A percentile compares a stretch with the other conserved stretches of the same genome.
These are phyloP conservation scores for Fusarium proliferatum DNA, from an alignment of 2,329 filamentous ascomycete genomes.

Conservation along the genomic window DNA sequence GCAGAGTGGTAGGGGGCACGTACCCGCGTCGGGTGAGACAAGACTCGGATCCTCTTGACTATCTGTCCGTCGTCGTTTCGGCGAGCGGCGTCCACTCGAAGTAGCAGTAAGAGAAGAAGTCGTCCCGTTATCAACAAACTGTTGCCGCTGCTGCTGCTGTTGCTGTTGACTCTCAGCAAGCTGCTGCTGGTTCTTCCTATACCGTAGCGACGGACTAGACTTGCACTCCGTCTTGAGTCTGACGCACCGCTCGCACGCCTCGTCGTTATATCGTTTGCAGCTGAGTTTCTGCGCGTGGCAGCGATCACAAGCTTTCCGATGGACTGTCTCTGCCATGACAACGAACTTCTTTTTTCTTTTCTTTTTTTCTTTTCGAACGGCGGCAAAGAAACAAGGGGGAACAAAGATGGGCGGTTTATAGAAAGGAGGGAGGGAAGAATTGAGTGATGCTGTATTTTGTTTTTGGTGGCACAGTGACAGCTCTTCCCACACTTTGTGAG, in stretches of 20 bases:
- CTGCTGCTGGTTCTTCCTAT: constrained; percentile 51
- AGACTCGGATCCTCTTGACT: constrained; percentile 46
- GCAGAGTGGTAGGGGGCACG: constrained; percentile 36
- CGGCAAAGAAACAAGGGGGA: constrained; percentile 25
- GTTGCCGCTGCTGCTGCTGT: constrained; percentile 16
- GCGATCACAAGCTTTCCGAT: constrained; percentile 59
- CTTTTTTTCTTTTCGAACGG: constrained; percentile 13
- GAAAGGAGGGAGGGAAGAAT: constrained; percentile 1
- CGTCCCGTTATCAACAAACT: background rate
- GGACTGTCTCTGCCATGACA: constrained; percentile 53
- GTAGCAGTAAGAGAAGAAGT: constrained; percentile 15
- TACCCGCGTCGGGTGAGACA: constrained; percentile 52
- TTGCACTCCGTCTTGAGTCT: constrained; percentile 57
- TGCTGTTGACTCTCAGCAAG: constrained; percentile 23
- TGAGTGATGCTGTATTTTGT: constrained; percentile 15
- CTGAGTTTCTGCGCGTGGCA: constrained; percentile 60
- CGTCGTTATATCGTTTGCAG: constrained; percentile 56
- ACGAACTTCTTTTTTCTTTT: constrained; percentile 15
- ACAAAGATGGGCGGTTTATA: constrained; percentile 28
- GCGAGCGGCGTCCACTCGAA: constrained; percentile 47
- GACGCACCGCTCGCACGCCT: constrained; percentile 56
- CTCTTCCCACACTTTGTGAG: background rate
- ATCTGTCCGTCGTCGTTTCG: constrained; percentile 52
- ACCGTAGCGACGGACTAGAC: constrained; percentile 56
- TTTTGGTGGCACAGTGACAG: constrained; percentile 29